Base-by-base conservation (phyloP, 768 basidiomycete genomes). In the Leccinum aurantiacum region DNA sequence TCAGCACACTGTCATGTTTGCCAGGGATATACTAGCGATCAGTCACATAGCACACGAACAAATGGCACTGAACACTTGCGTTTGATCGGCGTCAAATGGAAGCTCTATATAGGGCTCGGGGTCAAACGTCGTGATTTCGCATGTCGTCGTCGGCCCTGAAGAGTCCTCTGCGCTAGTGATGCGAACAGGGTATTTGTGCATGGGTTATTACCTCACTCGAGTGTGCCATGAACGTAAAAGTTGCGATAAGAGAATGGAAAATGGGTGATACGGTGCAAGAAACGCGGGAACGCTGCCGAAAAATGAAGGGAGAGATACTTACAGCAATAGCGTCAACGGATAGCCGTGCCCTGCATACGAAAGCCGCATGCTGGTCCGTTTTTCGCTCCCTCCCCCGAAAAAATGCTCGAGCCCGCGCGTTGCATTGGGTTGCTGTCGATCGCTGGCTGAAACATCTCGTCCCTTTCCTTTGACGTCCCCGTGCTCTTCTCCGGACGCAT, bases 51-150 rank as follows among this genome's bases (percentile, higher is more conserved):
- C 25, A 19, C 31, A 52, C 46, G 56, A 41, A 46, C 54, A n/a
- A 6, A 31, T 52, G 19, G 49, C 31, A 25, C 44, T 29, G 41
- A 53, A 51, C 13, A 60, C 73, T 65, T 71, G 87, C 87, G 84
- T 84, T 59, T 82, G 79, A 17, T 86, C 81, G 48, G 79, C 79
- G 65, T 91, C 86, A 68, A 96, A 94, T 3, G 87, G 81, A 25
- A 96, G 83, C 58, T 95, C 90, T 44, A 93, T 77, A 60, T 86
- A 81, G 19, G 89, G 86, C 61, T 96, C 94, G 7, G 93, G 83
- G 48, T 93, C 90, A 63, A 89, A 91, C 0, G 94, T 94, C 29
- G 86, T 81, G 61, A 95, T 86, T 73, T 95, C 90, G 71, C 93
- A 95, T 27, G 86, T 89, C 15, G 93, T 93, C 1, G 89, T 92